These are phyloP conservation scores for Rostrohypoxylon terebratum DNA, from an alignment of 495 filamentous ascomycete genomes.

Conservation along the genomic window DNA sequence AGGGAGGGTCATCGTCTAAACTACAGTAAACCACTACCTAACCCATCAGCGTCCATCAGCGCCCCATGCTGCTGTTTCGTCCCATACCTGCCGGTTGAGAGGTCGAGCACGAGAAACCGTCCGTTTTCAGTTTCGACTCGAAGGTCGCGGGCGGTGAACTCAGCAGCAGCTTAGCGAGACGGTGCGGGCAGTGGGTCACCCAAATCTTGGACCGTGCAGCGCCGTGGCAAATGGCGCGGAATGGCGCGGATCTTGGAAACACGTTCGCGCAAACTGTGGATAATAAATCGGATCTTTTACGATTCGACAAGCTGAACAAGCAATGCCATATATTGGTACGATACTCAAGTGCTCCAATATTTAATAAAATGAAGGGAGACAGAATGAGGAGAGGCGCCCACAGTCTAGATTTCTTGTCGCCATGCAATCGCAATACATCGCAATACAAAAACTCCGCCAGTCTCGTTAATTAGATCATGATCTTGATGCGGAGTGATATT, in stretches of 20 bases:
- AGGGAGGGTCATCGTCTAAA: conserved; percentile 5
- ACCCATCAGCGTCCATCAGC: background rate
- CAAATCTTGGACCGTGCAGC: conserved; percentile 7
- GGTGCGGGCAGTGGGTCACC: background rate
- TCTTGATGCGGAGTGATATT: background rate
- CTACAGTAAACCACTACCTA: conserved; percentile 6
- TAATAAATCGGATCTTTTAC: conserved; percentile 36
- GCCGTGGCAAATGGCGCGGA: conserved; percentile 9
- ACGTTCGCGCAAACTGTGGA: conserved; percentile 23
- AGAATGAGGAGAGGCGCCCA: conserved; percentile 3
- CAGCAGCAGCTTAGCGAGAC: background rate
- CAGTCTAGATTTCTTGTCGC: background rate
- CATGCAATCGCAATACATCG: background rate
- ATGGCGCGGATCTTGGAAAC: conserved; percentile 35
- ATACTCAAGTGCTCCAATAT: conserved; percentile 11
- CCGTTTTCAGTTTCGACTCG: conserved; percentile 33
- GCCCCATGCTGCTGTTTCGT: conserved; percentile 27
- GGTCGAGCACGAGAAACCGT: conserved; percentile 37
- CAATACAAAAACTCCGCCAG: background rate
- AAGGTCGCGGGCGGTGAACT: conserved; percentile 24
- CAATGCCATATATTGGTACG: conserved; percentile 10
- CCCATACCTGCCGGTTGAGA: conserved; percentile 10
- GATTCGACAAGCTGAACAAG: conserved; percentile 17
- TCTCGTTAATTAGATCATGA: background rate
- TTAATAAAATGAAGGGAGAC: conserved; percentile 22